Percentiles rank a stretch among this genome's conserved stretches.
Evolutionary conservation across 2,329 filamentous ascomycete genomes (phyloP).

Genomic region (Penicillium sp.): DNA sequence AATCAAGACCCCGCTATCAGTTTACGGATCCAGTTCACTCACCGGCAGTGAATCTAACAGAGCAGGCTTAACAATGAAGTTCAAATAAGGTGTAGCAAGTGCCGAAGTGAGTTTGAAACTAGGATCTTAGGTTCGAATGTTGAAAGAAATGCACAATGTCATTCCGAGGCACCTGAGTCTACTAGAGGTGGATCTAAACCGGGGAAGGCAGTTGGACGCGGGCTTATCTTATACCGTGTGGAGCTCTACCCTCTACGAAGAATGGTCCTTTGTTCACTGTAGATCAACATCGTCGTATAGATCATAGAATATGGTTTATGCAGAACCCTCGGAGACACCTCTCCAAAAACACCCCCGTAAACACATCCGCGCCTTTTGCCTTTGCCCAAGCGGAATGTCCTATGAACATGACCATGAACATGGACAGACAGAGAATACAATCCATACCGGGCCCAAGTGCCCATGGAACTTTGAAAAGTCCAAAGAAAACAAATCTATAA

Average conservation of each 20-base stretch:
- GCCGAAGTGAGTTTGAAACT: neutral
- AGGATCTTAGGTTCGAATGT: neutral
- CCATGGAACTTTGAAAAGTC: neutral
- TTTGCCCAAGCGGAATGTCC: neutral
- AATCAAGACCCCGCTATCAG: neutral
- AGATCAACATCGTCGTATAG: neutral
- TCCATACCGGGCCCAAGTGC: neutral
- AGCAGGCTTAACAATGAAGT: neutral
- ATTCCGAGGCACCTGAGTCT: neutral
- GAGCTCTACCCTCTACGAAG: neutral
- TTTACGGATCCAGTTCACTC: neutral
- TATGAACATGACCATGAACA: neutral
- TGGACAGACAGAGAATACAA: neutral
- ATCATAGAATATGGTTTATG: neutral
- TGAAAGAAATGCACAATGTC: neutral
- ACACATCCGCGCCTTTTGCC: constrained; percentile 8
- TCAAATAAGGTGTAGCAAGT: constrained; percentile 2
- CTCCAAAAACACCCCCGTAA: neutral
- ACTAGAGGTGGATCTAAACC: constrained; percentile 18
- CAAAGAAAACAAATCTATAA: neutral
- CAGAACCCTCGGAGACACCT: neutral
- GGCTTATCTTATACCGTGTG: constrained; percentile 11
- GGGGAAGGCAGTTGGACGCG: constrained; percentile 22
- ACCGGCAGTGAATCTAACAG: too few relatives aligned
- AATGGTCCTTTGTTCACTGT: neutral